Base-by-base conservation (phyloP, 179 eudicot genomes). In the Gypsophila paniculata region DNA sequence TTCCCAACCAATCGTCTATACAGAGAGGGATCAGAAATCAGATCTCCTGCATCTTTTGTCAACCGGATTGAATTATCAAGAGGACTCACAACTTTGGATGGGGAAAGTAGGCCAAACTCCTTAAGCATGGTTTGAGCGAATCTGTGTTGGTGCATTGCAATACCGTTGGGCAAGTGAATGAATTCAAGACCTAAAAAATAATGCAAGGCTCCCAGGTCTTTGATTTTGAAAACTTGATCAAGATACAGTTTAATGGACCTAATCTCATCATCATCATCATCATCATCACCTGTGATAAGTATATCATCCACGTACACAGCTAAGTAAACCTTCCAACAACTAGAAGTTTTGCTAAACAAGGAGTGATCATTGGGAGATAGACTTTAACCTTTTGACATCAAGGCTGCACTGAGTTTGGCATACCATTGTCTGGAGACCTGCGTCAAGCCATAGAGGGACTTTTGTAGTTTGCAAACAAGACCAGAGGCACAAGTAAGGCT, bases 241-340 rank as follows among this genome's bases (percentile, higher is more conserved):
- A 74, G n/a, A 1, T 55, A 23, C 2, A 19, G 0, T 29, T 74
- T 66, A 29, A 29, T 29, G 4, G 34, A 29, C 1, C 34, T 2
- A 74, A 10, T 23, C 1, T 18, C 6, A 2, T 22, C 8, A 17
- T 8, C 0, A 29, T 18, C 6, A 2, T 22, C 8, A 17, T 8
- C 0, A 10, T 57, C 6, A 3, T 9, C 42, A 0, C 77, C 57
- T 2, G 61, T 74, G 0, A 74, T 0, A 7, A 67, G 2, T 0
- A 74, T 74, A 46, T 74, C 65, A 74, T 66, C 72, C 15, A 74
- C 77, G 46, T 74, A 74, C 0, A 66, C 21, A 0, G 48, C 66
- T 0, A 19, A 65, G 0, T 66, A 0, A 0, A 59, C 66, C 0
- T 55, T 23, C 2, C 11, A 0, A 8, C 0, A 0, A 2, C 19